Base-by-base conservation (phyloP, 140 eudicot genomes). In the Oenanthe javanica region DNA sequence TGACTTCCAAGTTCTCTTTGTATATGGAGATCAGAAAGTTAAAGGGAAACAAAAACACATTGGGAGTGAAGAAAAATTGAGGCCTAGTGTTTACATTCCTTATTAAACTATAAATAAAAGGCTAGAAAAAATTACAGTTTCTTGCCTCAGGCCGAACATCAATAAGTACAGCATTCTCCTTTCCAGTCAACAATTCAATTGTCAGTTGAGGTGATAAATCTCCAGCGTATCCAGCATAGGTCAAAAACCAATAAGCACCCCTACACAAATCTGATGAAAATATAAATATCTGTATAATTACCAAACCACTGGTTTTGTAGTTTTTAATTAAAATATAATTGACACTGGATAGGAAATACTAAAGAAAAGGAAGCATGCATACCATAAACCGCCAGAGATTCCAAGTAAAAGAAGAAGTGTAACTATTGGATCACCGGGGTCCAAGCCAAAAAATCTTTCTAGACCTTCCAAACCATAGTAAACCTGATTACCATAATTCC, bases 121-220 rank as follows among this genome's bases (percentile, higher is more conserved):
- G 90, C 88, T 75, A 77, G 87, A 93, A 86, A 87, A 83, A 46
- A 82, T 85, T 85, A 87, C 87, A 84, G 86, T 87, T 83, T 84
- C 98, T 94, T 94, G 97, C 98, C 98, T 94, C 98, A 82, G 97
- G 93, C 93, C 98, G 96, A 87, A 94, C 90, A 84, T 94, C 98
- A 81, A 92, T 87, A 63, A 94, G 93, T 25, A 85, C 93, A 81
- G 78, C 96, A 76, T 66, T 84, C 54, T 89, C 87, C 55, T 94
- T 88, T 77, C 93, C 93, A n/a, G 83, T 84, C 74, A 94, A 84
- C 70, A 94, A 86, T 73, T 92, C 92, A 64, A 92, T 82, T 80
- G 96, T 80, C 81, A 81, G 25, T 77, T 89, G 74, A 10, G 98
- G 93, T 80, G 97, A 87, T 81, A 94, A 72, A 87, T 94, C 95